Evolutionary conservation across 2,329 filamentous ascomycete genomes (phyloP).

Genomic region (Podosphaera xanthii): DNA sequence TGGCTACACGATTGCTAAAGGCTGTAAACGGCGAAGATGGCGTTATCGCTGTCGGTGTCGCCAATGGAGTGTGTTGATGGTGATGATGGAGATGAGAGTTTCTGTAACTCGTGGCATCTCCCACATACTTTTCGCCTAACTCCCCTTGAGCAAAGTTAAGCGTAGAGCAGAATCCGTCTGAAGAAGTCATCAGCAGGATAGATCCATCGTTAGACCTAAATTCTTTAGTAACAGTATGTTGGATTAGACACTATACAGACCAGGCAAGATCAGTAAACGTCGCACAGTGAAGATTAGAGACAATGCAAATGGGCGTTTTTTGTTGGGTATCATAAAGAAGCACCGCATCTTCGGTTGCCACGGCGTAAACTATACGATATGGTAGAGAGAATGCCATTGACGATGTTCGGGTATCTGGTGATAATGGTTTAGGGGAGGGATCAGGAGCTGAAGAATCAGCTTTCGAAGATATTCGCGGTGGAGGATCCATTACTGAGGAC

Average conservation of each 20-base stretch:
- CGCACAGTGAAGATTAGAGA: slow-evolving; percentile 91
- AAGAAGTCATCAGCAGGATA: slow-evolving; percentile 83
- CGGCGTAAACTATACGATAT: slow-evolving; percentile 88
- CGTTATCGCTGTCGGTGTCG: slow-evolving; percentile 45
- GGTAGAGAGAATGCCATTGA: slow-evolving; percentile 60
- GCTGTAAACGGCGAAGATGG: slow-evolving; percentile 35
- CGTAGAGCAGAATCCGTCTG: slow-evolving; percentile 89
- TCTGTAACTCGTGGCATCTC: slow-evolving; percentile 28
- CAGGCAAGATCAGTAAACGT: slow-evolving; percentile 93
- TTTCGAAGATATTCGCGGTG: slow-evolving; percentile 30
- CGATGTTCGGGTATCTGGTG: slow-evolving; percentile 25
- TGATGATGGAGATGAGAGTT: slow-evolving; percentile 19
- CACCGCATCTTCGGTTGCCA: slow-evolving; percentile 89
- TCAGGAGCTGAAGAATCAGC: slow-evolving; percentile 26
- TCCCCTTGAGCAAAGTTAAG: slow-evolving; percentile 68
- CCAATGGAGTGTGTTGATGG: slow-evolving; percentile 41
- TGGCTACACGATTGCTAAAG: slow-evolving; percentile 26
- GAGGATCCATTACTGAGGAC: slow-evolving; percentile 55
- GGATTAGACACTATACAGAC: slow-evolving; percentile 29
- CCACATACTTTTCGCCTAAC: slow-evolving; percentile 59
- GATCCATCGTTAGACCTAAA: slow-evolving; percentile 51
- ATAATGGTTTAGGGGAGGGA: slow-evolving; percentile 22
- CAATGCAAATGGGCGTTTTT: slow-evolving; percentile 74
- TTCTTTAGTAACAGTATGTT: slow-evolving; percentile 4
- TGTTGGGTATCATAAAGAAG: slow-evolving; percentile 94